Percentiles rank a stretch among this genome's conserved stretches.
phyloP scores from a whole-genome alignment of 768 basidiomycete genomes.

The Favolaschia claudopus region DNA sequence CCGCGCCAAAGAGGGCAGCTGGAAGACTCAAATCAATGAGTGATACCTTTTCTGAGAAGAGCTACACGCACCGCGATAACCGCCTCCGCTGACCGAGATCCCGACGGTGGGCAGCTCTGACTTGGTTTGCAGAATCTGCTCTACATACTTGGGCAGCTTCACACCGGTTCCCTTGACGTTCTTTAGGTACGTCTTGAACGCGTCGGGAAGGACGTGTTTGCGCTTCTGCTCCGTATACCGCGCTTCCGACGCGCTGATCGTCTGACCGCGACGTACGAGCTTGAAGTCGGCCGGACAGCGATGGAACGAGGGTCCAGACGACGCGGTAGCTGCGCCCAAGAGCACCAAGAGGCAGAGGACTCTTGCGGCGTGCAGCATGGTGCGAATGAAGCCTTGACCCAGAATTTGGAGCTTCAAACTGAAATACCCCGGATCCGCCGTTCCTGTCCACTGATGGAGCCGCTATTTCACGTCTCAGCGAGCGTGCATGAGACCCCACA shows the following conservation, averaged over 20 bases:
- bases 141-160: slow-evolving; percentile 43
- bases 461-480: no score
- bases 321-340: background rate
- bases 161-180: slow-evolving; percentile 41
- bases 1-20: slow-evolving; percentile 57
- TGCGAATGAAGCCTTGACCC: background rate
- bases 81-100: slow-evolving; percentile 63
- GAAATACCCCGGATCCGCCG: no score
- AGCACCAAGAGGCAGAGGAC: slow-evolving; percentile 6
- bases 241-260: slow-evolving; percentile 43
- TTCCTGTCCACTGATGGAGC: no score
- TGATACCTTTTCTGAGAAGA: no score
- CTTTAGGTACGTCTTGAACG: slow-evolving; percentile 49
- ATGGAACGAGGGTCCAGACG: slow-evolving; percentile 12
- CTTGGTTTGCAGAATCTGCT: slow-evolving; percentile 33
- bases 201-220: slow-evolving; percentile 43
- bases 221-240: slow-evolving; percentile 45
- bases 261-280: slow-evolving; percentile 34
- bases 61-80: slow-evolving; percentile 49
- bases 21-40: background rate
- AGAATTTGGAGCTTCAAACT: no score
- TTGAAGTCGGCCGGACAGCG: slow-evolving; percentile 22
- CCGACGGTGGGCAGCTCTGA: slow-evolving; percentile 45
- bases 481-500: no score
- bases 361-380: background rate